These are phyloP conservation scores for Salix dunnii DNA, from an alignment of 345 rosid genomes.

Conservation along the genomic window DNA sequence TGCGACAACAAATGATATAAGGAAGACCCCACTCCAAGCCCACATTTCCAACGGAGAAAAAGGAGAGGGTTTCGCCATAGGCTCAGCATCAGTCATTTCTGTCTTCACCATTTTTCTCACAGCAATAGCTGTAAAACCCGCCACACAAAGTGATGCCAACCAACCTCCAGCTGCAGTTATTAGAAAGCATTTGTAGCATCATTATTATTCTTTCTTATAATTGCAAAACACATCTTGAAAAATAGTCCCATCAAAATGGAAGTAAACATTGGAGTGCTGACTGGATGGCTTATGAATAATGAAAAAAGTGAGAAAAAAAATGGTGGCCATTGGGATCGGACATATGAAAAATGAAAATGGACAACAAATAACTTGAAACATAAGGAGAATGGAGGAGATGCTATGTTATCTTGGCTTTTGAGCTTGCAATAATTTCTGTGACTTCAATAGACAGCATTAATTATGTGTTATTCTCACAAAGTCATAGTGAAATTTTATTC, in stretches of 20 bases:
- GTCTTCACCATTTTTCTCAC: constrained; percentile 80
- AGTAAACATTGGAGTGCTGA: no score
- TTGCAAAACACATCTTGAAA: no score
- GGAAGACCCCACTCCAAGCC: constrained; percentile 75
- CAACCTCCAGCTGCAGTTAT: constrained; percentile 73
- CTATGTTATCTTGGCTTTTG: no score
- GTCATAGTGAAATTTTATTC: not conserved
- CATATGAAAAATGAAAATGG: no score
- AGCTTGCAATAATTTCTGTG: no score
- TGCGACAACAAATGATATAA: constrained; percentile 64
- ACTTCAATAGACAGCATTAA: no score
- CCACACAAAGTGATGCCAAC: constrained; percentile 91
- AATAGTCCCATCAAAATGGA: no score
- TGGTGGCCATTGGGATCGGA: no score
- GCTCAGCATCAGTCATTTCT: constrained; percentile 86
- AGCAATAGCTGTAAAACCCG: constrained; percentile 79
- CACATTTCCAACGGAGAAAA: constrained; percentile 66
- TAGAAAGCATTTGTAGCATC: not conserved
- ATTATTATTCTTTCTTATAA: not conserved
- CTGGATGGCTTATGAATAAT: no score
- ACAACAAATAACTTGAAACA: no score
- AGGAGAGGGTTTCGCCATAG: constrained; percentile 83
- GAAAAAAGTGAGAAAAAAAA: no score
- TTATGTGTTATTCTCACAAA: not conserved
- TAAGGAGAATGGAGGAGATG: no score